Evolutionary conservation across 2,329 filamentous ascomycete genomes (phyloP).

Genomic region (Stenocarpella maydis): DNA sequence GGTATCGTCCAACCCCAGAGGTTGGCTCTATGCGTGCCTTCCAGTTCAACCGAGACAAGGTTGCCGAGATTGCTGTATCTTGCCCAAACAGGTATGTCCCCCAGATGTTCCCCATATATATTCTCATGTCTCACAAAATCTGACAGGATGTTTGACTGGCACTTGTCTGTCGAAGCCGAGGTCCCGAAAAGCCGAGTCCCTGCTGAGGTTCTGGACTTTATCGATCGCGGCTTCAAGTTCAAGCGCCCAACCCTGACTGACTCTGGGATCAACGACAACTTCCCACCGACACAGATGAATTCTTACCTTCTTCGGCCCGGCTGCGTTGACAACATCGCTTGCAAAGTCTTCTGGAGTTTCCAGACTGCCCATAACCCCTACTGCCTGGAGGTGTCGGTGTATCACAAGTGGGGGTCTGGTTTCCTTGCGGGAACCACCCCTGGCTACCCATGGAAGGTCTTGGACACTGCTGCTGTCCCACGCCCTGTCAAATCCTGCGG

Average conservation of each 20-base stretch:
- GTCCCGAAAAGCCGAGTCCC: slow-evolving; percentile 39
- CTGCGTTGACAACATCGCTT: slow-evolving; percentile 42
- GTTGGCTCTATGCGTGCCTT: slow-evolving; percentile 12
- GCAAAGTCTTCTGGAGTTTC: slow-evolving; percentile 47
- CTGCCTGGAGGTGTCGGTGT: slow-evolving; percentile 46
- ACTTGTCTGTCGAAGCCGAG: slow-evolving; percentile 43
- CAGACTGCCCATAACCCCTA: slow-evolving; percentile 44
- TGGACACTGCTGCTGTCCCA: slow-evolving; percentile 26
- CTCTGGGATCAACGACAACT: slow-evolving; percentile 4
- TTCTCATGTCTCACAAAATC: slow-evolving; percentile 33
- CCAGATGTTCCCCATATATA: no score
- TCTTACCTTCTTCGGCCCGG: slow-evolving; percentile 19
- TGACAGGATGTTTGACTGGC: slow-evolving; percentile 49
- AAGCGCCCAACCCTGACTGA: slow-evolving; percentile 20
- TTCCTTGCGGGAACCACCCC: not conserved
- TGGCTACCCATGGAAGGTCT: not conserved
- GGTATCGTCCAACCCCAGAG: not conserved
- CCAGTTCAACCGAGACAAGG: slow-evolving; percentile 31
- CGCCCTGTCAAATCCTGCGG: slow-evolving; percentile 32
- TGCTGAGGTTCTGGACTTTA: slow-evolving; percentile 38
- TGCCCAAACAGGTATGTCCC: slow-evolving; percentile 46
- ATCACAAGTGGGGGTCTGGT: slow-evolving; percentile 43
- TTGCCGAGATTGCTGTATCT: slow-evolving; percentile 41
- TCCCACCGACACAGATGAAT: not conserved
- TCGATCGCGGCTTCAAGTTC: slow-evolving; percentile 39